Evolutionary conservation across 495 filamentous ascomycete species (phyloP).

Genomic region (Aspergillus funiculosus): DNA sequence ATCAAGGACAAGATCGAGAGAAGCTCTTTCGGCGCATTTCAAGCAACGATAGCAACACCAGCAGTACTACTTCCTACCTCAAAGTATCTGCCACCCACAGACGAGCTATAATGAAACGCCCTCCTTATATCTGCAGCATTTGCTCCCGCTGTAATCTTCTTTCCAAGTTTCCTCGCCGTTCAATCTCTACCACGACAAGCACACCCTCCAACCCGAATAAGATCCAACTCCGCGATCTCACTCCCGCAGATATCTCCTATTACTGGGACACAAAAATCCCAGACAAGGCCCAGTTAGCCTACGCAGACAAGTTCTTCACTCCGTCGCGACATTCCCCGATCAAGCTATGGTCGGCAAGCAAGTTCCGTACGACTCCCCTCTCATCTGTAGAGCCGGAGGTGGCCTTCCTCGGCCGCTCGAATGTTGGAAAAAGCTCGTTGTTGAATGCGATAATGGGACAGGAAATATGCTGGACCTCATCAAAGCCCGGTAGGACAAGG

Average conservation of each 20-base stretch:
- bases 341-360: constrained; percentile 64
- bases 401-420: constrained; percentile 76
- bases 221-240: constrained; percentile 30
- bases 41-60: too few species aligned
- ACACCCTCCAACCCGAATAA: constrained; percentile 22
- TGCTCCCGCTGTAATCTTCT: background rate
- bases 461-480: constrained; percentile 56
- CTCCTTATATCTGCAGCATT: background rate
- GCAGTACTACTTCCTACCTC: background rate
- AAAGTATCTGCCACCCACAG: background rate
- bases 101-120: constrained; percentile 1
- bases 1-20: constrained; percentile 5
- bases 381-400: constrained; percentile 47
- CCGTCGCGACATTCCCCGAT: constrained; percentile 47
- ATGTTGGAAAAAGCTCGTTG: constrained; percentile 87
- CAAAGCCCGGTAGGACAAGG: constrained; percentile 68
- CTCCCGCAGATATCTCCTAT: constrained; percentile 37
- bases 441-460: constrained; percentile 74
- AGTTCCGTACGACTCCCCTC: constrained; percentile 60
- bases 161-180: background rate
- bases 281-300: constrained; percentile 44
- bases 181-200: constrained; percentile 8
- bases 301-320: constrained; percentile 58
- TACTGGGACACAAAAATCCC: constrained; percentile 58
- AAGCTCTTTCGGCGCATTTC: constrained; percentile 10